phyloP scores from a whole-genome alignment of 345 rosid species.

The Heritiera fomes region DNA sequence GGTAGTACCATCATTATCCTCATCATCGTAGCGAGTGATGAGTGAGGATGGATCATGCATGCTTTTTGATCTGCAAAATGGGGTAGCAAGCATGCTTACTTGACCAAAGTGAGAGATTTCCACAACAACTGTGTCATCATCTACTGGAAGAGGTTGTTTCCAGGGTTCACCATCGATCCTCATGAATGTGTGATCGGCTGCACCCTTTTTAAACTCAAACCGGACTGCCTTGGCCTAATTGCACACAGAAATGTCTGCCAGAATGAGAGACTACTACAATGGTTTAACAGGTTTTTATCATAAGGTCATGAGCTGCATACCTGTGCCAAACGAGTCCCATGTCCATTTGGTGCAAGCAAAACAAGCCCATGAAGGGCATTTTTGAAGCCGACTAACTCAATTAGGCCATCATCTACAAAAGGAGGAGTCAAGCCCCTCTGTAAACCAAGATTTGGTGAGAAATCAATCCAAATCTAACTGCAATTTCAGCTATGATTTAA shows the following conservation, averaged over 20 bases:
- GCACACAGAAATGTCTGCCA: neutral
- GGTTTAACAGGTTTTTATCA: neutral
- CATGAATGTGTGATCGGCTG: conserved; percentile 61
- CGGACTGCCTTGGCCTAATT: conserved; percentile 56
- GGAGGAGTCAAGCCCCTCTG: conserved; percentile 59
- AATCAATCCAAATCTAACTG: neutral
- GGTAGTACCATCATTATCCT: conserved; percentile 14
- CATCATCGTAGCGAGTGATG: conserved; percentile 10
- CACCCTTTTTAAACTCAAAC: conserved; percentile 62
- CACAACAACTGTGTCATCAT: conserved; percentile 55
- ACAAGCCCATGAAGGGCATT: conserved; percentile 62
- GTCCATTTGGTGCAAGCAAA: conserved; percentile 60
- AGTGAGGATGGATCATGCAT: conserved; percentile 43
- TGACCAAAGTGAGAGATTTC: conserved; percentile 65
- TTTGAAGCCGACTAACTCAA: conserved; percentile 64
- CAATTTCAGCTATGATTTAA: neutral
- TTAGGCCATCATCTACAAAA: conserved; percentile 56
- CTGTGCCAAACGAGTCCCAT: conserved; percentile 71
- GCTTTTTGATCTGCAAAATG: conserved; percentile 50
- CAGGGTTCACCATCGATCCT: conserved; percentile 81
- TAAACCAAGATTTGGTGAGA: conserved; percentile 8
- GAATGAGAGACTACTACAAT: neutral
- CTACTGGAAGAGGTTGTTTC: conserved; percentile 71
- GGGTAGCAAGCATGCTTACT: conserved; percentile 65
- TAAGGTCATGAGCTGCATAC: conserved; percentile 24